Evolutionary conservation across 257 asterid species (phyloP).

Genomic region (Thymus quinquecostatus): DNA sequence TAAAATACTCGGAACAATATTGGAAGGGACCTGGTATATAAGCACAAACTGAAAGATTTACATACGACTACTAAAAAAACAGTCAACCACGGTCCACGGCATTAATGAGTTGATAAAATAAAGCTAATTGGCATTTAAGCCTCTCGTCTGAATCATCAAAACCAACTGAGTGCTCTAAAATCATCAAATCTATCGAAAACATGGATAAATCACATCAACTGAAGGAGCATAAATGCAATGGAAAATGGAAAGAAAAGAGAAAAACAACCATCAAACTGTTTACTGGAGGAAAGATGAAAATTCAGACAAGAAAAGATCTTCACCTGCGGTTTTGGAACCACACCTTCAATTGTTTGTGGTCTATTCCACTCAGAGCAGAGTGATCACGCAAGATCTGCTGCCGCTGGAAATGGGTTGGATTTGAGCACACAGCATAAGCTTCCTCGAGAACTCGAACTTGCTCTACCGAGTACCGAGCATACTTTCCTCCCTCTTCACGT

Average conservation of each 20-base stretch:
- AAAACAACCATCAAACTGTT: background rate
- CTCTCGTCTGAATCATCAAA: conserved; percentile 24
- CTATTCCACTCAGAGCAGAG: conserved; percentile 35
- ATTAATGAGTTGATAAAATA: conserved; percentile 20
- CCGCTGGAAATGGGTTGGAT: conserved; percentile 41
- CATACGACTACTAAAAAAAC: conserved; percentile 16
- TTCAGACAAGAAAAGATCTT: conserved; percentile 1
- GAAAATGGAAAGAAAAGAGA: background rate
- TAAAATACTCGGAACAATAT: background rate
- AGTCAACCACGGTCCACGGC: conserved; percentile 23
- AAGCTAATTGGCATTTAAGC: conserved; percentile 19
- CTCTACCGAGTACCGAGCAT: conserved; percentile 46
- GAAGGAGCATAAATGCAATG: conserved; percentile 10
- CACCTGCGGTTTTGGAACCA: conserved; percentile 76
- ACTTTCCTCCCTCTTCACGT: conserved; percentile 34
- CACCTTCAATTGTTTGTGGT: conserved; percentile 44
- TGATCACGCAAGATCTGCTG: conserved; percentile 39
- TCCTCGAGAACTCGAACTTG: conserved; percentile 52
- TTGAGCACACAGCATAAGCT: conserved; percentile 43
- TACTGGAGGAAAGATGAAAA: background rate
- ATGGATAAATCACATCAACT: conserved; percentile 9
- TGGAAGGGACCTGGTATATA: background rate
- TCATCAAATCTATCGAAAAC: conserved; percentile 28
- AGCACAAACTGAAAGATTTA: conserved; percentile 18
- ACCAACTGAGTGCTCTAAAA: conserved; percentile 25